Evolutionary conservation across 2,329 filamentous ascomycete species (phyloP).

Genomic region (Purpureocillium lavendulum): DNA sequence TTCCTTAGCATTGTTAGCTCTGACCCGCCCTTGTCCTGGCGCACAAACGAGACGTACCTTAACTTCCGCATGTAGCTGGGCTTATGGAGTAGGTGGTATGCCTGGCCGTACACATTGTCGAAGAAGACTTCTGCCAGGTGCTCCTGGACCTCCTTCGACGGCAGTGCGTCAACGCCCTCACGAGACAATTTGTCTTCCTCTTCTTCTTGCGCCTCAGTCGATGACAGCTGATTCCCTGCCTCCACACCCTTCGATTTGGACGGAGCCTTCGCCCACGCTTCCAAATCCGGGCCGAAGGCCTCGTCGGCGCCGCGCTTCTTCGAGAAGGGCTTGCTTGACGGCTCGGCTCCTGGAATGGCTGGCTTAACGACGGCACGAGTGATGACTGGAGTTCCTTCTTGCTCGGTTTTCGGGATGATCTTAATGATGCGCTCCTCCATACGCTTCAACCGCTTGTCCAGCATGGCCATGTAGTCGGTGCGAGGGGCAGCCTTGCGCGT

Average conservation of each 20-base stretch:
- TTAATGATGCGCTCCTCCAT: constrained; percentile 99
- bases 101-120: constrained; percentile 90
- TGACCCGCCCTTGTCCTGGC: neutral
- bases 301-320: constrained; percentile 84
- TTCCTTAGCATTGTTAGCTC: constrained; percentile 19
- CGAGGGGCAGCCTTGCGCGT: constrained; percentile 87
- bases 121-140: constrained; percentile 94
- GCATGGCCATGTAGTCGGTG: constrained; percentile 98
- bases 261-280: constrained; percentile 65
- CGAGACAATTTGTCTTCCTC: constrained; percentile 71
- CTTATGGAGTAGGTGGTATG: constrained; percentile 90
- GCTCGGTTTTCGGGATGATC: constrained; percentile 80
- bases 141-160: constrained; percentile 80
- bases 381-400: constrained; percentile 57
- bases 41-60: constrained; percentile 38
- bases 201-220: constrained; percentile 50
- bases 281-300: constrained; percentile 75
- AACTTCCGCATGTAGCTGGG: constrained; percentile 92
- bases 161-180: constrained; percentile 77
- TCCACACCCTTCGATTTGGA: constrained; percentile 41
- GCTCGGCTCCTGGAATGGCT: constrained; percentile 48
- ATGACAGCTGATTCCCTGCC: constrained; percentile 27
- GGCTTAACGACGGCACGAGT: constrained; percentile 81
- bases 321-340: constrained; percentile 33
- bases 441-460: constrained; percentile 88